These are phyloP conservation scores for Irpex sp. DNA, from an alignment of 1,284 basidiomycete species.

Conservation along the genomic window DNA sequence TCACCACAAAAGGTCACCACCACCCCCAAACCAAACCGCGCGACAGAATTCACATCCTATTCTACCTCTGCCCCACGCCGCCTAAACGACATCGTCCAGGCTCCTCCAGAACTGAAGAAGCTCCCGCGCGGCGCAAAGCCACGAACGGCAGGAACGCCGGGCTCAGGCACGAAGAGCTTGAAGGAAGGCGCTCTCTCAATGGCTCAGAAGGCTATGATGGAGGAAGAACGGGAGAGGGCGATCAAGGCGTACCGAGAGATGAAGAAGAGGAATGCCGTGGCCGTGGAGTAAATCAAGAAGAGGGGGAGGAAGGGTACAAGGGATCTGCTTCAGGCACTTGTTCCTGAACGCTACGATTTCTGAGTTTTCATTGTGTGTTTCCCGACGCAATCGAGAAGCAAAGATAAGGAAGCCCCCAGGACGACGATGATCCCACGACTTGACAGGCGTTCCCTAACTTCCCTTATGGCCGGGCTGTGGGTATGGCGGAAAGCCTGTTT, in stretches of 20 bases:
- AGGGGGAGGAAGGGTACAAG: not conserved
- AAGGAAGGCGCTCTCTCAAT: constrained; percentile 57
- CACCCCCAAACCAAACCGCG: constrained; percentile 28
- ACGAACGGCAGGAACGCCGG: constrained; percentile 15
- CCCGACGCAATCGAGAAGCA: too few species aligned
- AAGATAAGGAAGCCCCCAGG: not conserved
- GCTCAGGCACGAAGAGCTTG: constrained; percentile 17
- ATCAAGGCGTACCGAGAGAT: constrained; percentile 66
- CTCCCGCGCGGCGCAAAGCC: constrained; percentile 36
- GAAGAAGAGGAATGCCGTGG: constrained; percentile 40
- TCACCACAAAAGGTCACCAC: not conserved
- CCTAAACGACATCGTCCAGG: constrained; percentile 68
- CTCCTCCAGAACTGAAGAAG: constrained; percentile 51
- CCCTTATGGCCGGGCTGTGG: not conserved
- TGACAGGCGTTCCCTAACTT: not conserved
- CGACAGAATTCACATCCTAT: constrained; percentile 52
- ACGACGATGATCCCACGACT: not conserved
- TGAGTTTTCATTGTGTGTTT: too few species aligned
- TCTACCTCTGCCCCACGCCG: constrained; percentile 58
- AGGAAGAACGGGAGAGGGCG: constrained; percentile 64
- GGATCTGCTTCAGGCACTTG: too few species aligned
- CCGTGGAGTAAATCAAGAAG: not conserved
- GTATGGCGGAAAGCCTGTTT: not conserved
- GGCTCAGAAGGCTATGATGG: constrained; percentile 73
- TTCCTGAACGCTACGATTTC: too few species aligned